Evolutionary conservation across 1,284 basidiomycete genomes (phyloP).

Genomic region (Apiotrichum gamsii): DNA sequence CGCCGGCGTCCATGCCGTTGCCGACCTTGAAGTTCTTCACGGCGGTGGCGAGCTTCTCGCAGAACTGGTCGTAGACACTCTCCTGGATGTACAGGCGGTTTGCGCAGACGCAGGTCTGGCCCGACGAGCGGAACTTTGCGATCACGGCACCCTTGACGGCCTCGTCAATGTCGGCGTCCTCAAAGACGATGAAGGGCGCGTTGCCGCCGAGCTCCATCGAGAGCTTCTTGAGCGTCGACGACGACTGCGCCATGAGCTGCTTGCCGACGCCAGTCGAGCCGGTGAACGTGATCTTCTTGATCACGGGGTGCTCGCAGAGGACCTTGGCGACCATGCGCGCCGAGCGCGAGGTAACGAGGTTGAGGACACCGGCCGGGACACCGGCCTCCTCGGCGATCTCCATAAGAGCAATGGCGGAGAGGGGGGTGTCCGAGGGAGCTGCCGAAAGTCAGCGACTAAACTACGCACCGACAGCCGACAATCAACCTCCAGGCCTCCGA

Average conservation of each 20-base stretch:
- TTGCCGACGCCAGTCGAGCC: constrained; percentile 82
- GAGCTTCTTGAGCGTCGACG: constrained; percentile 84
- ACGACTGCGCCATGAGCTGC: constrained; percentile 72
- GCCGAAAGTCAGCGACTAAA: too few species aligned
- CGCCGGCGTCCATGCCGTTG: constrained; percentile 66
- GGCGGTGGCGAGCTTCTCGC: constrained; percentile 22
- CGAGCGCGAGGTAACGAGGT: constrained; percentile 62
- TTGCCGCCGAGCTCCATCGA: constrained; percentile 72
- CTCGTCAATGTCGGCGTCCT: constrained; percentile 84
- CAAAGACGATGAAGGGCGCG: constrained; percentile 77
- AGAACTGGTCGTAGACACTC: constrained; percentile 37
- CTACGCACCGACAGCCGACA: too few species aligned
- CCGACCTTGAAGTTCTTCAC: constrained; percentile 82
- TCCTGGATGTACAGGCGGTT: constrained; percentile 79
- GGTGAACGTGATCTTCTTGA: constrained; percentile 89
- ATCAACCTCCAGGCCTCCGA: too few species aligned
- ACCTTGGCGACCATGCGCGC: constrained; percentile 24
- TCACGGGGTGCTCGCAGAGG: constrained; percentile 42
- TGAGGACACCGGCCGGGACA: constrained; percentile 89
- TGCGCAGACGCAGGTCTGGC: constrained; percentile 61
- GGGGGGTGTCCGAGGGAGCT: constrained; percentile 90
- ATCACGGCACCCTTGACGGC: constrained; percentile 79
- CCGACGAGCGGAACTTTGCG: constrained; percentile 83
- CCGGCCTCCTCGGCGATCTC: constrained; percentile 77
- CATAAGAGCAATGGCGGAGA: constrained; percentile 69